Evolutionary conservation across 2,329 filamentous ascomycete species (phyloP).

Genomic region (Apiospora pterosperma): DNA sequence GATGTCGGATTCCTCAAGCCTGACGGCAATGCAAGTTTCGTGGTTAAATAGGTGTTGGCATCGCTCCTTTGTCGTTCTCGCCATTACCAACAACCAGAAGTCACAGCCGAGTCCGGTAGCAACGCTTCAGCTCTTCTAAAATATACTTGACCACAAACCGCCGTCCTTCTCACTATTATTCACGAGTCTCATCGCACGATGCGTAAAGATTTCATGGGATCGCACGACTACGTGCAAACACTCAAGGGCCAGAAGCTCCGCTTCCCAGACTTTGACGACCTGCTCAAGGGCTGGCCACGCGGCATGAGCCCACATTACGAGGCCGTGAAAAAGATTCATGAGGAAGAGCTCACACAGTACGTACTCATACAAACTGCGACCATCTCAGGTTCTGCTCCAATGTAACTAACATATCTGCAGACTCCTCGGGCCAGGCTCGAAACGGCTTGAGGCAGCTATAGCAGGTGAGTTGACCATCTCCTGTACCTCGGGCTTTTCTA

Average conservation of each 20-base stretch:
- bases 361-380: background rate
- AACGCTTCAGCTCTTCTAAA: too few relatives aligned
- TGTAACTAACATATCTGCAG: background rate
- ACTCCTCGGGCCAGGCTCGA: background rate
- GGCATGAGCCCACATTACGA: slow-evolving; percentile 10
- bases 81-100: too few relatives aligned
- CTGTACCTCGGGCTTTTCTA: too few relatives aligned
- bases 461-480: background rate
- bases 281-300: slow-evolving; percentile 12
- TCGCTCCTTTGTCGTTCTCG: too few relatives aligned
- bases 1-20: too few relatives aligned
- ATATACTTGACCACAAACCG: too few relatives aligned
- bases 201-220: slow-evolving; percentile 1
- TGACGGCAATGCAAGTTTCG: too few relatives aligned
- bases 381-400: background rate
- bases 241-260: slow-evolving; percentile 13
- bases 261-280: slow-evolving; percentile 11
- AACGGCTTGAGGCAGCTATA: slow-evolving; percentile 5
- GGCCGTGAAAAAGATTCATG: slow-evolving; percentile 7
- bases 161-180: background rate
- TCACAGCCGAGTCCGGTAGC: too few relatives aligned
- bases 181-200: background rate
- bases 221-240: slow-evolving; percentile 15
- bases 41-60: too few relatives aligned
- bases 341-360: slow-evolving; percentile 10